These are phyloP conservation scores for Mastigamoeba balamuthi DNA, from an alignment of 78 protist genomes.

Conservation along the genomic window DNA sequence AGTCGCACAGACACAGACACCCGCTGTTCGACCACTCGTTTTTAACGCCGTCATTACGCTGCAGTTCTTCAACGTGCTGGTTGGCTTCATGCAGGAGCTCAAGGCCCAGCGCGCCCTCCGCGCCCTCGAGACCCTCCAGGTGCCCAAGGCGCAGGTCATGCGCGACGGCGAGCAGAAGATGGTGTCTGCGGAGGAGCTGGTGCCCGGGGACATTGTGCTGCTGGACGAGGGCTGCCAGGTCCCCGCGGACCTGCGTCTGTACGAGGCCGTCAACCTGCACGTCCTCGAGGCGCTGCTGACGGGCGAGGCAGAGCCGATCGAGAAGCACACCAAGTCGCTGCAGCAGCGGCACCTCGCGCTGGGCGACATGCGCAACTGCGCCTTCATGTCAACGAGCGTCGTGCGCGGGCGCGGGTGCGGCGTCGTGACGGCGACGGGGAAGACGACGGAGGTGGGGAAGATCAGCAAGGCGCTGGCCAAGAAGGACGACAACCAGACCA, in stretches of 20 bases:
- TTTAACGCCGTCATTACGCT: too few relatives aligned
- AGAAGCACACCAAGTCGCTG: neutral
- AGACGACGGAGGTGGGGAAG: slow-evolving; percentile 47
- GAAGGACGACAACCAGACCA: slow-evolving; percentile 46
- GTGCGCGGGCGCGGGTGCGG: slow-evolving; percentile 25
- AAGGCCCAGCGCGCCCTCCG: slow-evolving; percentile 18
- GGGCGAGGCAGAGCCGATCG: slow-evolving; percentile 1
- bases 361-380: neutral
- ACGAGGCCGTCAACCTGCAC: neutral
- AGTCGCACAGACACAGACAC: too few relatives aligned
- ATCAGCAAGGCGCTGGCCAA: slow-evolving; percentile 16
- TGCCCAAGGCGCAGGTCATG: neutral
- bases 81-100: slow-evolving; percentile 47
- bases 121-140: slow-evolving; percentile 2
- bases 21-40: too few relatives aligned
- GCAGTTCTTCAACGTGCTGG: slow-evolving; percentile 31
- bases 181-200: slow-evolving; percentile 30
- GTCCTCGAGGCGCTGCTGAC: slow-evolving; percentile 5
- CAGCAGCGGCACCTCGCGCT: neutral
- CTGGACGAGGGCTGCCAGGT: slow-evolving; percentile 46
- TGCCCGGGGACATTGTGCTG: slow-evolving; percentile 77
- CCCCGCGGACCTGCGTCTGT: slow-evolving; percentile 81
- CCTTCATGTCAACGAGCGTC: slow-evolving; percentile 23
- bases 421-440: slow-evolving; percentile 30
- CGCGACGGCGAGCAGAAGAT: slow-evolving; percentile 29